phyloP scores from a whole-genome alignment of 2,329 filamentous ascomycete genomes.

The Sclerotinia borealis region DNA sequence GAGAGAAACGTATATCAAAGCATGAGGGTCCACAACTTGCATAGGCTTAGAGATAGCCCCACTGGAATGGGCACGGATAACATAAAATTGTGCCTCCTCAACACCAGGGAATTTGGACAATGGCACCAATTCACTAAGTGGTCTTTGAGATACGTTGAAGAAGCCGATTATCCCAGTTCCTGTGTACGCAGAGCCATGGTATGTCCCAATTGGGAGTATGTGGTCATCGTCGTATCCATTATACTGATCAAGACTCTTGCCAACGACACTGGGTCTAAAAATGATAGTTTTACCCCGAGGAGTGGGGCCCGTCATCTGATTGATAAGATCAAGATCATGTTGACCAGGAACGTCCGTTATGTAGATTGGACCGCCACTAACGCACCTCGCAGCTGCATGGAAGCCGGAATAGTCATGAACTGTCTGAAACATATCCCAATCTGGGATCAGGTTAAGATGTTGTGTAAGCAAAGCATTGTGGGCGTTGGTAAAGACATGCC shows the following conservation, averaged over 20 bases:
- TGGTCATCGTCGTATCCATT: conserved; percentile 66
- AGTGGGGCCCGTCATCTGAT: conserved; percentile 74
- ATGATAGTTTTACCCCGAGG: conserved; percentile 69
- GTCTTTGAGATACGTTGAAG: conserved; percentile 69
- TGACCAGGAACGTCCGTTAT: conserved; percentile 85
- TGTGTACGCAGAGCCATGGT: conserved; percentile 60
- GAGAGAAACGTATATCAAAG: conserved; percentile 58
- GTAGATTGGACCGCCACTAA: conserved; percentile 88
- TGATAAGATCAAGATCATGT: conserved; percentile 69
- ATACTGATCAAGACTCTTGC: conserved; percentile 68
- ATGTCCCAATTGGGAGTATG: conserved; percentile 73
- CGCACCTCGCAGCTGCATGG: conserved; percentile 82
- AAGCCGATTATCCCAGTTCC: conserved; percentile 74
- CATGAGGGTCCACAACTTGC: conserved; percentile 37
- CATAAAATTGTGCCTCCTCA: conserved; percentile 50
- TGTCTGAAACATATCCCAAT: conserved; percentile 70
- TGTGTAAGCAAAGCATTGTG: conserved; percentile 80
- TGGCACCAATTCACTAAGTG: conserved; percentile 62
- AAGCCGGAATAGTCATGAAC: conserved; percentile 65
- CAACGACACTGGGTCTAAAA: conserved; percentile 69
- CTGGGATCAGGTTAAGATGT: conserved; percentile 79
- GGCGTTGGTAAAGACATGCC: conserved; percentile 94
- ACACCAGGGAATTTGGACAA: conserved; percentile 70
- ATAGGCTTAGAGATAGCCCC: conserved; percentile 55
- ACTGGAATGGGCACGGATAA: conserved; percentile 66